Evolutionary conservation across 2,329 filamentous ascomycete genomes (phyloP).

Genomic region (Diaporthe nobilis): DNA sequence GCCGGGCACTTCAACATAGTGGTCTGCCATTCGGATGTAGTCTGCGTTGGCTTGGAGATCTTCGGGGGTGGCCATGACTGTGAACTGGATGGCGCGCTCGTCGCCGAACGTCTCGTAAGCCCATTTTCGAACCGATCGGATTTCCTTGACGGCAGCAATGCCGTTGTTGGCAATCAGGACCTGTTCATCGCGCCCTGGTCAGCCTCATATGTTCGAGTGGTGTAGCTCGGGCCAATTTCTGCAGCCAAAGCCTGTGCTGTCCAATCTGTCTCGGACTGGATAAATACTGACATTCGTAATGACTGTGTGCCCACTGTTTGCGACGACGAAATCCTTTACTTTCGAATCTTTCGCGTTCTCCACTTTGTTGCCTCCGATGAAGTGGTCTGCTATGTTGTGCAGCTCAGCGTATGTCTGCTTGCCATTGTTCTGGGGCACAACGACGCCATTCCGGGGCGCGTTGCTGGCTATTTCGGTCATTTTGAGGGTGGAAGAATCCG

Average conservation of each 20-base stretch:
- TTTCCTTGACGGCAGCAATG: conserved; percentile 99
- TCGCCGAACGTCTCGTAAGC: conserved; percentile 99
- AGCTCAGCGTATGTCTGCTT: conserved; percentile 81
- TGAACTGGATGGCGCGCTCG: conserved; percentile 98
- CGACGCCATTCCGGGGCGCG: conserved; percentile 57
- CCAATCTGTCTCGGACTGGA: background rate
- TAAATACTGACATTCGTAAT: conserved; percentile 87
- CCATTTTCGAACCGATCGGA: conserved; percentile 99
- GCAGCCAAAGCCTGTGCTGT: background rate
- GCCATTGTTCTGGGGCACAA: conserved; percentile 69
- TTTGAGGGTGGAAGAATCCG: conserved; percentile 44
- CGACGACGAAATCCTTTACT: conserved; percentile 96
- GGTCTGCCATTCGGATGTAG: conserved; percentile 99
- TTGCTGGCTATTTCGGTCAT: conserved; percentile 65
- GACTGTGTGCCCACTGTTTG: conserved; percentile 94
- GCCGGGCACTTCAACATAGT: conserved; percentile 98
- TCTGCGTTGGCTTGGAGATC: conserved; percentile 98
- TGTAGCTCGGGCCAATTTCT: background rate
- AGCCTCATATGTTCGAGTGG: background rate
- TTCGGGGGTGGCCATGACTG: conserved; percentile 99
- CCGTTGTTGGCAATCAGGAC: conserved; percentile 99
- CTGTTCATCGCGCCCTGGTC: conserved; percentile 60
- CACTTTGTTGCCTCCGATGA: conserved; percentile 94
- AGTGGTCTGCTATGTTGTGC: conserved; percentile 89
- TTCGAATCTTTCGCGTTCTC: conserved; percentile 84